Base-by-base conservation (phyloP, 2,329 filamentous ascomycete species). In the Fusarium proliferatum region DNA sequence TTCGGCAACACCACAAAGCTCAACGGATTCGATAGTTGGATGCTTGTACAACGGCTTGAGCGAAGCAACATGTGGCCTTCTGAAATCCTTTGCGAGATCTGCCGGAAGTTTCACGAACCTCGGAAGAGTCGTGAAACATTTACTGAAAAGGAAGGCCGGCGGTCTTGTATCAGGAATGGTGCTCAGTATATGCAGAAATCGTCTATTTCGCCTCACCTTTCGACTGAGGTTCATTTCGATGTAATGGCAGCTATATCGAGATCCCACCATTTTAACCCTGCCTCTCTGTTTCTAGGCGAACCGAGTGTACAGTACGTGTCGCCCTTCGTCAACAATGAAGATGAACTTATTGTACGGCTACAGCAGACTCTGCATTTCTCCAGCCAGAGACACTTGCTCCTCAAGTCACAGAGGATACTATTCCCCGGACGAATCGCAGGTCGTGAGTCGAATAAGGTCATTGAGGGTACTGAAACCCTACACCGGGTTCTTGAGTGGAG, bases 221-320 rank as follows among this genome's bases (percentile, higher is more conserved):
- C 56, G 12, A n/a, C 11, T 2, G 33, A 16, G 8, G 3, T 59
- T 7, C 23, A 51, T 23, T 59, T 51, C 12, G 46, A 61, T 6
- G n/a, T 19, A 8, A 23, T 61, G n/a, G 36, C n/a, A 1, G 36
- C 58, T 6, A 41, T 61, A 16, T 21, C 46, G 16, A 51, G 46
- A 26, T 61, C 13, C 2, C 12, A n/a, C 8, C 17, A 6, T 21
- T 15, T 21, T 5, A 4, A 1, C 3, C 13, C 3, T 3, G 9
- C 12, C 2, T 11, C 9, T 10, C 10, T 19, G 8, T 13, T 23
- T 6, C 6, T 8, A 0, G 15, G 16, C 16, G 1, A 36, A 1
- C 21, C 5, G 3, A 41, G 7, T 16, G 17, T 53, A 11, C 6
- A 13, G 21, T 33, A 41, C 26, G 30, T 39, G 2, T 7, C 13